phyloP scores from a whole-genome alignment of 225 moss, liverwort and hornwort species.

The Bryoerythrophyllum caledonicum region DNA sequence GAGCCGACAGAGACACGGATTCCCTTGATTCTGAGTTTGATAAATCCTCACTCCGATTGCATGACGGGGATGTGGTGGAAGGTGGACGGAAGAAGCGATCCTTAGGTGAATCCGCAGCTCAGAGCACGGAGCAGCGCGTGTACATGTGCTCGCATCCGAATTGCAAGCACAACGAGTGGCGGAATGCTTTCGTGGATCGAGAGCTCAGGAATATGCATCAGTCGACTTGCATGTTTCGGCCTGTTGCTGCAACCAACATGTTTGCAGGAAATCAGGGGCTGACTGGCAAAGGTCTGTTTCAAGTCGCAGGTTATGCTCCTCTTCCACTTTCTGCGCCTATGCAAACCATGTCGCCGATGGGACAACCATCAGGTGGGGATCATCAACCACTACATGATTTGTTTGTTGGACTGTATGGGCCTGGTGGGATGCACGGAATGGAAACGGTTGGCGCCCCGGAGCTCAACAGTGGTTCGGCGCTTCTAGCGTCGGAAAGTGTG shows the following conservation, averaged over 20 bases:
- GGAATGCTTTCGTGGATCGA: constrained; percentile 67
- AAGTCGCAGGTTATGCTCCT: constrained; percentile 39
- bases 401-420: constrained; percentile 60
- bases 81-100: constrained; percentile 58
- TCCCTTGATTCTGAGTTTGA: constrained; percentile 64
- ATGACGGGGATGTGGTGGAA: constrained; percentile 69
- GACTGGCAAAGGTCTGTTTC: constrained; percentile 42
- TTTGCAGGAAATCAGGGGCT: constrained; percentile 31
- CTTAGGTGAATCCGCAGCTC: constrained; percentile 35
- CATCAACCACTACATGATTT: constrained; percentile 63
- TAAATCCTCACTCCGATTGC: constrained; percentile 53
- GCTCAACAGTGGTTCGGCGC: constrained; percentile 35
- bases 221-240: constrained; percentile 53
- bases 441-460: constrained; percentile 47
- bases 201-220: constrained; percentile 73
- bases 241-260: constrained; percentile 32
- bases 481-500: constrained; percentile 30
- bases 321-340: constrained; percentile 43
- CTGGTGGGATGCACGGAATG: constrained; percentile 42
- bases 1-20: constrained; percentile 52
- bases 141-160: constrained; percentile 69
- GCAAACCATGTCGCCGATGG: constrained; percentile 43
- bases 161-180: constrained; percentile 81
- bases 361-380: constrained; percentile 29
- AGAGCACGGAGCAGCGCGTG: constrained; percentile 50